Conservation (phyloP, 1,284 basidiomycete species). For the Puccinia polysora region DNA sequence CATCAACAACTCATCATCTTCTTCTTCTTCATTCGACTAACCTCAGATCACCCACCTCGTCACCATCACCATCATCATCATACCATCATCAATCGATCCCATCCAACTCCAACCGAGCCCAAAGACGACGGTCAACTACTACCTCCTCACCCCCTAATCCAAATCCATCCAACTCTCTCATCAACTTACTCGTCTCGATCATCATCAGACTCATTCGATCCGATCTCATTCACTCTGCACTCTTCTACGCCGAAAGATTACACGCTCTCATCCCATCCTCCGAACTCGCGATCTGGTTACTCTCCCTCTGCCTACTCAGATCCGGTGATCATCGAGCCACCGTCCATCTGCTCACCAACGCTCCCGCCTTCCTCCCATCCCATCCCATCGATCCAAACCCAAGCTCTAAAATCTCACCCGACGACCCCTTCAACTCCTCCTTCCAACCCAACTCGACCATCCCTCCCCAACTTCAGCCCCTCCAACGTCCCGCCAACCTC, state of each 20-base stretch:
- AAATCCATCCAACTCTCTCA: constrained; percentile 38
- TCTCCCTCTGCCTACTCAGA: constrained; percentile 44
- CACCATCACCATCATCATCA: too few species aligned
- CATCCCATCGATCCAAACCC: constrained; percentile 16
- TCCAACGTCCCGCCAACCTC: constrained; percentile 47
- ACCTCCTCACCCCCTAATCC: too few species aligned
- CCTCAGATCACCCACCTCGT: too few species aligned
- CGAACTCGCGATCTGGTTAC: constrained; percentile 47
- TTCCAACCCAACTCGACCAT: background rate
- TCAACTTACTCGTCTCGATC: constrained; percentile 37
- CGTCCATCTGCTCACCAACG: constrained; percentile 47
- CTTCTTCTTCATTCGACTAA: too few species aligned
- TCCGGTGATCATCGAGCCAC: constrained; percentile 45
- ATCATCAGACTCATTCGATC: constrained; percentile 21
- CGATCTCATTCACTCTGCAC: constrained; percentile 46
- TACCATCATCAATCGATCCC: too few species aligned
- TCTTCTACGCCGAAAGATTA: constrained; percentile 50
- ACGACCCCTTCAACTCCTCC: background rate
- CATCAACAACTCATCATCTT: too few species aligned
- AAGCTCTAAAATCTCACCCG: constrained; percentile 7
- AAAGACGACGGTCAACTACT: too few species aligned
- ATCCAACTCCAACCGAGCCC: too few species aligned
- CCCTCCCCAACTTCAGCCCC: too few species aligned
- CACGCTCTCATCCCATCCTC: constrained; percentile 46
- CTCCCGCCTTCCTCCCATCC: constrained; percentile 44